phyloP scores from a whole-genome alignment of 202 grass and related monocot species.

The Bolboschoenoplectus hybrid region DNA sequence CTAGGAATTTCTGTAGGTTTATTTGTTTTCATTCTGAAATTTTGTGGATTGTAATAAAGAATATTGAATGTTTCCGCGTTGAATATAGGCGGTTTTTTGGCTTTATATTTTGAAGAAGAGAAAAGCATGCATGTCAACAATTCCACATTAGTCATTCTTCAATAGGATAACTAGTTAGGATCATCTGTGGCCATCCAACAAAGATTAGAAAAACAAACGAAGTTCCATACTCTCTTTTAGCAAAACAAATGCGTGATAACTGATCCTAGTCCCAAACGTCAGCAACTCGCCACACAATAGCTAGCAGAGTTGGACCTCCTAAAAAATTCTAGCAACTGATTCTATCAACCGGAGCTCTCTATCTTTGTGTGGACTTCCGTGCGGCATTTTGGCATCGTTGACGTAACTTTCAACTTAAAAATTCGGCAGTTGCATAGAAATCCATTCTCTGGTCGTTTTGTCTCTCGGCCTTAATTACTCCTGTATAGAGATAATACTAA shows the following conservation, averaged over 20 bases:
- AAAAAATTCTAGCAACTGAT: neutral
- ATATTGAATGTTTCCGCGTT: neutral
- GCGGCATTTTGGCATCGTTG: neutral
- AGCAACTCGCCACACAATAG: neutral
- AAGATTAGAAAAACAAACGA: neutral
- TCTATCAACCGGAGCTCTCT: neutral
- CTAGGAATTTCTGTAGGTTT: neutral
- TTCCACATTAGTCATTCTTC: neutral
- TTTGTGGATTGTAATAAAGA: neutral
- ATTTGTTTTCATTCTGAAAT: too few species aligned
- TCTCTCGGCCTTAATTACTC: neutral
- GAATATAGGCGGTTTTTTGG: neutral
- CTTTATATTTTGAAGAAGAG: neutral
- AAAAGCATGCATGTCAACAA: neutral
- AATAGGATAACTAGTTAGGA: neutral
- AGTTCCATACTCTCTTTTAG: too few species aligned
- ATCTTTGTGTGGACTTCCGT: neutral
- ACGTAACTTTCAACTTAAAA: neutral
- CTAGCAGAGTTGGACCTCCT: neutral
- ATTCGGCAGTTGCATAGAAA: neutral
- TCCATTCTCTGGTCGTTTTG: constrained; percentile 21
- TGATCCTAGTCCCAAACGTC: neutral
- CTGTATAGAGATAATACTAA: neutral
- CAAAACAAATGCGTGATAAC: neutral
- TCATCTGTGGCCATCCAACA: constrained; percentile 5